Evolutionary conservation across 805 yeast genomes (phyloP), one percentile per base, ranked within the genome.

Genomic region (Blastobotrys americana): DNA sequence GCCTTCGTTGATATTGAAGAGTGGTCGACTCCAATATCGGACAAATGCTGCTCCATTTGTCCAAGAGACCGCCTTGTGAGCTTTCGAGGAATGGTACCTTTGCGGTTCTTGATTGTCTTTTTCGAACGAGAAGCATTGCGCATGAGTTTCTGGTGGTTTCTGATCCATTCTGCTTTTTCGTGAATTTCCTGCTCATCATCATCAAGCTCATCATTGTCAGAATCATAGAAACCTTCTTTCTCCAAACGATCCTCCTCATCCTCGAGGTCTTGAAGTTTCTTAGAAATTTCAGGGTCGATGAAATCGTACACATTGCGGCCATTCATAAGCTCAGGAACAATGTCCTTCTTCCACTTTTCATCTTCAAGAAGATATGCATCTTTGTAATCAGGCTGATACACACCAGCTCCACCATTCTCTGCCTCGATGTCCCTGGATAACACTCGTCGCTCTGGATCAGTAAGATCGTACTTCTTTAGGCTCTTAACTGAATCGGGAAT

Each of bases 391-490:
- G 93, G 78, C 70, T 88, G 93, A 74, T 70, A 93, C 28, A 93
- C 98, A 74, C 98, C 98, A 37, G 98, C 97, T 63, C 98, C 98
- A 63, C 98, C 98, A 59, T 93, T 86, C 64, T 84, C 96, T 41
- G 76, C 82, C 70, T 93, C 98, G 51, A 88, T 72, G 62, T 93
- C 97, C 60, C 86, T 77, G 34, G 95, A 88, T 58, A 93, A 75
- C 54, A 59, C 73, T 62, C 88, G 77, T 65, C 95, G 80, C 60
- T 83, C 74, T 53, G 95, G 93, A 67, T 87, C 96, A 54, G 74
- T 74, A 18, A 73, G 64, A 66, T 86, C 93, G 62, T 83, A 88
- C 66, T 82, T 84, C 60, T 70, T 73, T 57, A 78, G 56, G 13
- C 52, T 55, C 58, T 73, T 72, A 51, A 76, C 84, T 25, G 77